Conservation (phyloP, 2,329 filamentous ascomycete species). For the Blumeriella jaapii region DNA sequence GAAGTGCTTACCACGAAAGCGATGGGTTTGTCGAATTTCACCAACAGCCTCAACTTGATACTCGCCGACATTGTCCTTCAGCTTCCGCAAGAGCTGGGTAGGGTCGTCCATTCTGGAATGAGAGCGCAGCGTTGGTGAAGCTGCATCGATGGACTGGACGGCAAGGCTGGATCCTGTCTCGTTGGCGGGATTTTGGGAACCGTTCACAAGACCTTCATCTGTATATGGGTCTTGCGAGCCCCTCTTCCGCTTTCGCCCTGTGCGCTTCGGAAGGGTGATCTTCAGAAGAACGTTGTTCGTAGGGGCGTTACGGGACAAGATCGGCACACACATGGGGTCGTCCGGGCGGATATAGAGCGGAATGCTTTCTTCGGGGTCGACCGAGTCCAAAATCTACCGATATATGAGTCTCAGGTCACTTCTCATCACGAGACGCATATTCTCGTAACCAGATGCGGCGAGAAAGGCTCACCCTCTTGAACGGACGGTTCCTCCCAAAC, state of each 20-base stretch:
- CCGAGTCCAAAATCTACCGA: conserved; percentile 33
- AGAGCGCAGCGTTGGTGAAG: neutral
- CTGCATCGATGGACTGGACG: neutral
- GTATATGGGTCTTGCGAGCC: conserved; percentile 50
- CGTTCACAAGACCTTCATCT: no score
- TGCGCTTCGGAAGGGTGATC: conserved; percentile 75
- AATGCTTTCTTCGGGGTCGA: conserved; percentile 36
- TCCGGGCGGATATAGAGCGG: conserved; percentile 70
- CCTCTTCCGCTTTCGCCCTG: conserved; percentile 73
- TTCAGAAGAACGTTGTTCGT: conserved; percentile 81
- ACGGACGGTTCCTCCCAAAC: conserved; percentile 33
- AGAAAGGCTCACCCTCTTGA: conserved; percentile 22
- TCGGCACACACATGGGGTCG: conserved; percentile 66
- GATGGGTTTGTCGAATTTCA: conserved; percentile 66
- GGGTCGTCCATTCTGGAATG: conserved; percentile 41
- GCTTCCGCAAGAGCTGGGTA: conserved; percentile 43
- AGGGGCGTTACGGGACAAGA: conserved; percentile 63
- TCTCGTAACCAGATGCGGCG: neutral
- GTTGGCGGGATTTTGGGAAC: no score
- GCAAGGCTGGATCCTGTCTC: neutral
- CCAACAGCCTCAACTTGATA: conserved; percentile 64
- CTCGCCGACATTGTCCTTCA: conserved; percentile 57
- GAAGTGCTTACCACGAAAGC: conserved; percentile 56
- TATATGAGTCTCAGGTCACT: neutral
- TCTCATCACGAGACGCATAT: conserved; percentile 12